Evolutionary conservation across 129 eudicot genomes (phyloP).

Genomic region (Oenanthe sinensis): DNA sequence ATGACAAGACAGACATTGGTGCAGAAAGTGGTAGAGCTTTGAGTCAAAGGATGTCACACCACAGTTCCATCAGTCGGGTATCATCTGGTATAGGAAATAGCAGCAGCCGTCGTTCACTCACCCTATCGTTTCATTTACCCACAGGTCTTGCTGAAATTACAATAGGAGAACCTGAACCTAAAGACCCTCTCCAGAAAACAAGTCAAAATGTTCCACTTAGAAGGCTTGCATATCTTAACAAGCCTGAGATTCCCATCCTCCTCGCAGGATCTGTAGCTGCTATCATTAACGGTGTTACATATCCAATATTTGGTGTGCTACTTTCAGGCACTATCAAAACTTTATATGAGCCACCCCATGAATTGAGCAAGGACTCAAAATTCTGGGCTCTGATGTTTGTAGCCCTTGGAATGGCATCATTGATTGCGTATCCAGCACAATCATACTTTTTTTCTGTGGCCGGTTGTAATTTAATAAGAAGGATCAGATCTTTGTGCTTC

Average conservation of each 20-base stretch:
- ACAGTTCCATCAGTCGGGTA: slow-evolving; percentile 43
- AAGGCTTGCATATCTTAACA: slow-evolving; percentile 71
- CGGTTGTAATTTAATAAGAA: slow-evolving; percentile 52
- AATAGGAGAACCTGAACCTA: slow-evolving; percentile 16
- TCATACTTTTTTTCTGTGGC: slow-evolving; percentile 68
- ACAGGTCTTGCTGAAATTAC: slow-evolving; percentile 21
- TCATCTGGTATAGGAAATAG: slow-evolving; percentile 46
- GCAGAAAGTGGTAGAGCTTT: slow-evolving; percentile 22
- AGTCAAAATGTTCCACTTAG: slow-evolving; percentile 49
- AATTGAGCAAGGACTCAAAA: slow-evolving; percentile 47
- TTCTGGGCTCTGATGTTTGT: slow-evolving; percentile 72
- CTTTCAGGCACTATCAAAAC: slow-evolving; percentile 55
- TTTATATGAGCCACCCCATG: slow-evolving; percentile 46
- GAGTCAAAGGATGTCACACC: slow-evolving; percentile 33
- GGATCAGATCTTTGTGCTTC: slow-evolving; percentile 68
- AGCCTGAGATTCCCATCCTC: slow-evolving; percentile 72
- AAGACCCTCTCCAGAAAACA: slow-evolving; percentile 14
- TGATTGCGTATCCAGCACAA: slow-evolving; percentile 48
- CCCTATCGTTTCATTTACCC: slow-evolving; percentile 46
- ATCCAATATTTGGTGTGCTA: slow-evolving; percentile 58
- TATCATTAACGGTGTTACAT: slow-evolving; percentile 46
- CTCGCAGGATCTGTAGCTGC: slow-evolving; percentile 60
- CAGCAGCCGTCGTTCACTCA: slow-evolving; percentile 40
- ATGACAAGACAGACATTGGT: slow-evolving; percentile 23
- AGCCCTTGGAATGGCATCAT: slow-evolving; percentile 44